Evolutionary conservation across 768 basidiomycete species (phyloP), one percentile per base, ranked within the genome.

Genomic region (Russula compacta): DNA sequence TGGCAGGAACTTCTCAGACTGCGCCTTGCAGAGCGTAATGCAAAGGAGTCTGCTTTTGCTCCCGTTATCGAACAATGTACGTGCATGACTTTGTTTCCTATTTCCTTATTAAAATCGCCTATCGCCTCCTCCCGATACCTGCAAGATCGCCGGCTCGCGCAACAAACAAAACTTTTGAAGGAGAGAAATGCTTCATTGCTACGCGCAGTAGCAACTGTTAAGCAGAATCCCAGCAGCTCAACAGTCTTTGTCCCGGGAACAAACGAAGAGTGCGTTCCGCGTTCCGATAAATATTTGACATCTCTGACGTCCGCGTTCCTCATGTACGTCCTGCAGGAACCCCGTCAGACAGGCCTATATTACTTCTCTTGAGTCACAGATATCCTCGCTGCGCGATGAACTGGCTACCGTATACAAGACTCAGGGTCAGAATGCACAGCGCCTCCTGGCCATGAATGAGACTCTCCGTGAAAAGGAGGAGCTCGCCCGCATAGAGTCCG

Each of bases 401-500:
- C 80, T 98, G 53, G 92, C 95, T 3, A 91, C 89, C 9, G 85
- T 95, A 1, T 99, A 98, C 78, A 95, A 95, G 73, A 91, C 92
- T 0, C 95, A 98, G 64, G 90, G 92, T 4, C 92, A 95, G 74
- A 95, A 97, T 72, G 90, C 94, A 1, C 95, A 97, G 71, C 83
- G 93, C 42, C 81, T 95, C 8, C 79, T 99, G 14, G 82, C 89
- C 4, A 92, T 99, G 86, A 95, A 92, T 63, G 97, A 99, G 73
- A 92, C 92, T 1, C 79, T 98, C 8, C 85, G 93, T 53, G 94
- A 95, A 72, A 88, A 93, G 73, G 95, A 98, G 69, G 95, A 98
- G 66, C 71, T 87, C 38, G 83, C 88, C 4, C 81, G 93, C 61
- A 79, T 89, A 43, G 86, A 95, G 62, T 79, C 87, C 2, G 94